Percentiles rank a stretch among this genome's conserved stretches.
Conservation (phyloP, 768 basidiomycete species). For the Agaricus subrufescens region DNA sequence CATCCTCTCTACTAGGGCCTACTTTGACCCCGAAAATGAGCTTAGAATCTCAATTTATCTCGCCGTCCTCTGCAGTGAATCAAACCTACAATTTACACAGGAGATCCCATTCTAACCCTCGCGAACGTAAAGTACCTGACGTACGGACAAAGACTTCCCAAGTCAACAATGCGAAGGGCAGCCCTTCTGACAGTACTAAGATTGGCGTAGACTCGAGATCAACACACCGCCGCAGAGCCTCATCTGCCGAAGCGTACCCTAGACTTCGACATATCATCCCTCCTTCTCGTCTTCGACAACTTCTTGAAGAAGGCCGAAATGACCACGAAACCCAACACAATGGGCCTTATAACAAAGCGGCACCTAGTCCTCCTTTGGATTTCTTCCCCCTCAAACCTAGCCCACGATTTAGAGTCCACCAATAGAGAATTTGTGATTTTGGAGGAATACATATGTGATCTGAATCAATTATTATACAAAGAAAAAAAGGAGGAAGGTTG, state of each 20-base stretch:
- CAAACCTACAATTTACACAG: constrained; percentile 16
- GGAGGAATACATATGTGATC: not conserved
- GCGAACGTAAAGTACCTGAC: not conserved
- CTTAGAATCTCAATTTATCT: not conserved
- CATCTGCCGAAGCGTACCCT: constrained; percentile 13
- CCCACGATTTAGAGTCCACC: not conserved
- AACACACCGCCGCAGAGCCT: constrained; percentile 13
- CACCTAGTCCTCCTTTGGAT: not conserved
- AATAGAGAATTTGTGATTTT: not conserved
- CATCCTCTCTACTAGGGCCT: not conserved
- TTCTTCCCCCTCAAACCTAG: constrained; percentile 2
- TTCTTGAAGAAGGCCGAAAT: not conserved
- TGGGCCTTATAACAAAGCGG: not conserved
- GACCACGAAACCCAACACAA: not conserved
- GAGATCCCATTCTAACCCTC: constrained; percentile 18
- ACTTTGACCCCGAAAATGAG: constrained; percentile 10
- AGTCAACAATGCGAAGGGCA: not conserved
- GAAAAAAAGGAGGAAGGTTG: not conserved
- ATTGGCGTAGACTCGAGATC: not conserved
- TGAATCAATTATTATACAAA: not conserved
- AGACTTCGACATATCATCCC: not conserved
- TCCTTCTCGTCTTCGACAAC: not conserved
- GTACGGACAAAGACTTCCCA: not conserved
- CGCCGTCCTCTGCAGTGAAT: not conserved
- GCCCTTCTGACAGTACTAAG: not conserved